These are phyloP conservation scores for Fomitopsis schrenkii DNA, from an alignment of 1,284 basidiomycete genomes.

Conservation along the genomic window DNA sequence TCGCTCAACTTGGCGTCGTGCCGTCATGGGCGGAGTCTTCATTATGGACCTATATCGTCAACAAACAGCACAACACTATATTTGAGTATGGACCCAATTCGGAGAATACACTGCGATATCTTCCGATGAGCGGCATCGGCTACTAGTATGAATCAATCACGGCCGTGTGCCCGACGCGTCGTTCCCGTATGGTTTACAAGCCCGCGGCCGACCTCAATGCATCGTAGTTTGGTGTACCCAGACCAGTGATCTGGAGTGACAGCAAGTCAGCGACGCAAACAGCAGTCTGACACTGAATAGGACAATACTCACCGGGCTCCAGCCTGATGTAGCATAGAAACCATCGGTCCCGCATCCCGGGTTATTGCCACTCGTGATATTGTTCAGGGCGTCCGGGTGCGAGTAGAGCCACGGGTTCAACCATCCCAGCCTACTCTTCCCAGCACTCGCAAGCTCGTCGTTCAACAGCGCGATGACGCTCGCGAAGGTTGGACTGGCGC, in stretches of 20 bases:
- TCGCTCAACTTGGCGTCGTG: too few species aligned
- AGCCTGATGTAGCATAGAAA: conserved; percentile 30
- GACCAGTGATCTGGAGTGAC: conserved; percentile 15
- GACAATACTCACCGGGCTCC: conserved; percentile 27
- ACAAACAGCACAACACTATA: too few species aligned
- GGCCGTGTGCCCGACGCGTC: too few species aligned
- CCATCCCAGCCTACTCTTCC: conserved; percentile 44
- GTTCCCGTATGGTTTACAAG: background rate
- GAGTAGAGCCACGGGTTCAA: conserved; percentile 42
- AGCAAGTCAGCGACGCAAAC: background rate
- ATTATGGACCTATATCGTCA: too few species aligned
- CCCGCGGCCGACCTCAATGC: conserved; percentile 4
- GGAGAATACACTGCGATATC: too few species aligned
- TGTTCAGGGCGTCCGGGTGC: conserved; percentile 14
- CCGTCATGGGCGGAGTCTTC: too few species aligned
- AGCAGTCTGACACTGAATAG: background rate
- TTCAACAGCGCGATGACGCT: conserved; percentile 52
- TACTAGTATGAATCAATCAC: too few species aligned
- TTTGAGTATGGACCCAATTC: too few species aligned
- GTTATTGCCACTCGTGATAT: conserved; percentile 19
- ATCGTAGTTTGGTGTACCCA: conserved; percentile 23
- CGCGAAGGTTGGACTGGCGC: conserved; percentile 48
- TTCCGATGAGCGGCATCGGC: too few species aligned
- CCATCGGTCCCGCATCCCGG: conserved; percentile 31
- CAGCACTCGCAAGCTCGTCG: conserved; percentile 40